Base-by-base conservation (phyloP, 352 stramenopile genomes). In the Pythium brachiatum region DNA sequence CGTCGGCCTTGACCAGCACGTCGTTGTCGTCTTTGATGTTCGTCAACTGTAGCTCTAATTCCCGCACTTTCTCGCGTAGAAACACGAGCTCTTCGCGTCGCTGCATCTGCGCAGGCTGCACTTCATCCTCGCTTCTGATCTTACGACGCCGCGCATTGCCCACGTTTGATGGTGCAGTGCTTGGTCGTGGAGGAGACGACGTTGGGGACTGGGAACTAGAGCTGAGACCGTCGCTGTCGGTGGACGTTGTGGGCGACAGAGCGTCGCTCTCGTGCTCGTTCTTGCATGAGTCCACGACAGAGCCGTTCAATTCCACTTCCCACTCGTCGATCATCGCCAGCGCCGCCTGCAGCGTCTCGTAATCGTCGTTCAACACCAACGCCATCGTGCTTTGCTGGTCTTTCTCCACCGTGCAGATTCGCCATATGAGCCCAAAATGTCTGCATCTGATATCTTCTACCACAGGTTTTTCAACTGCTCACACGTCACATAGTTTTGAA, bases 281-380 rank as follows among this genome's bases (percentile, higher is more conserved):
- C n/a, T 25, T 48, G 3, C 0, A 0, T 3, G 20, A 27, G 20
- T 27, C 41, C 2, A 18, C 46, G 25, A 16, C 7, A 16, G 18
- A 15, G 3, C 7, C 26, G 16, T 25, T 31, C 5, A 62, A 7
- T 9, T 64, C 46, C 15, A 44, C 6, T 5, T 64, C 57, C 47
- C 57, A 65, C 39, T 53, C 59, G 50, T 60, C 48, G 38, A 65
- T 59, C 11, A 65, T 32, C 36, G 48, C 50, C 12, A 65, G 41
- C 50, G 59, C 59, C 11, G 57, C 57, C 36, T 51, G 47, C 23
- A 64, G 57, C 26, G 46, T 64, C 47, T 21, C 57, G 48, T 52
- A 9, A 21, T 55, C 56, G 56, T 54, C 44, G 41, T 21, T 36
- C 27, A 62, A 47, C 3, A 36, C 20, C n/a, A 54, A 7, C 20